These are phyloP conservation scores for Quercus rubra DNA, from an alignment of 306 rosid genomes.

Conservation along the genomic window DNA sequence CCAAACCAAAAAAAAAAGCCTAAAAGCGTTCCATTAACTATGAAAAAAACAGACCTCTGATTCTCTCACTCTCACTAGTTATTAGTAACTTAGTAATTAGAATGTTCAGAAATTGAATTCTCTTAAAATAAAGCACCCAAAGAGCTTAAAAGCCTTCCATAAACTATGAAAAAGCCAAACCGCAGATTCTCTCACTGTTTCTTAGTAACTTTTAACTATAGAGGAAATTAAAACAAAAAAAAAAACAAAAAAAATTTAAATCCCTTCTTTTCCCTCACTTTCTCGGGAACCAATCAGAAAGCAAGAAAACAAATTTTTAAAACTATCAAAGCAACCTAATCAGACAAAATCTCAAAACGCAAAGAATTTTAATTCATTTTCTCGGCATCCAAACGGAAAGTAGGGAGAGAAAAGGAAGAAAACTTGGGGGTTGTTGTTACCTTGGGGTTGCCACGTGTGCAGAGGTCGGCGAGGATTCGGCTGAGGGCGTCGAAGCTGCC, in stretches of 20 bases:
- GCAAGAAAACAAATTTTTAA: neutral
- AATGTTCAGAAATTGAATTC: neutral
- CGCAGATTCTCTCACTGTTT: neutral
- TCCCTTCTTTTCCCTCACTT: neutral
- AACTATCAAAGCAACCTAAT: neutral
- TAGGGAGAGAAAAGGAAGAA: neutral
- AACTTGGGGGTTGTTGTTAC: conserved; percentile 16
- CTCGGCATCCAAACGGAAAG: neutral
- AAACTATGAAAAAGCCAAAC: neutral
- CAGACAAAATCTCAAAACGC: too few relatives aligned
- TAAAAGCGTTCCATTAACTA: too few relatives aligned
- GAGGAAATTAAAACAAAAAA: neutral
- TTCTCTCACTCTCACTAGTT: too few relatives aligned
- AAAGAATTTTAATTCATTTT: neutral
- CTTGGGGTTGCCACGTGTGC: conserved; percentile 85
- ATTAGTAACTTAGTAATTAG: too few relatives aligned
- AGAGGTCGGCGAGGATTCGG: conserved; percentile 82
- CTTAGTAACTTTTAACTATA: neutral
- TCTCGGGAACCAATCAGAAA: neutral
- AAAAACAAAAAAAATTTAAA: neutral
- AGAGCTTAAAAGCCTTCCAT: neutral
- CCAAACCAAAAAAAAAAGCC: too few relatives aligned
- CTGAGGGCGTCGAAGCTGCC: conserved; percentile 75
- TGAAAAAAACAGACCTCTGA: too few relatives aligned
- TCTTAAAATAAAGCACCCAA: neutral